These are phyloP conservation scores for Boeremia lycopersici DNA, from an alignment of 2,329 filamentous ascomycete species.

Conservation along the genomic window DNA sequence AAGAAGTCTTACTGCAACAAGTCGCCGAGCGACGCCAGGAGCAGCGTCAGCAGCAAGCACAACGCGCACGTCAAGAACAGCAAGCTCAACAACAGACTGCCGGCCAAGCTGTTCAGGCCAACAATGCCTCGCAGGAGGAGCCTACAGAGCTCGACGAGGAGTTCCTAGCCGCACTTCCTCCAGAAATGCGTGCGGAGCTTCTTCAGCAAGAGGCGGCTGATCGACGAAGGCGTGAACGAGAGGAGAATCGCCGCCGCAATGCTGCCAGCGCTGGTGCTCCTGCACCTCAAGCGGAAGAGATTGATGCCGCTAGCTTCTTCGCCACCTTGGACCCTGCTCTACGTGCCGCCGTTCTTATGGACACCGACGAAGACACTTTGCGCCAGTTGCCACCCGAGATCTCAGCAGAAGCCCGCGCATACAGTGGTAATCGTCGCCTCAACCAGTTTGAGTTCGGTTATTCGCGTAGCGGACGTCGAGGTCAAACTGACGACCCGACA, in stretches of 20 bases:
- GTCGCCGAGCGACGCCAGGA: conserved; percentile 73
- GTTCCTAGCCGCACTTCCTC: conserved; percentile 89
- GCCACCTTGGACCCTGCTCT: conserved; percentile 85
- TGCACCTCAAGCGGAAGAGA: conserved; percentile 65
- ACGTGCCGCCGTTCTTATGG: conserved; percentile 84
- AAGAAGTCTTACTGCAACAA: conserved; percentile 93
- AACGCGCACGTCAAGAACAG: conserved; percentile 31
- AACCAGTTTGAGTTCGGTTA: conserved; percentile 56
- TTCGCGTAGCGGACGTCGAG: conserved; percentile 43
- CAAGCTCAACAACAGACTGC: conserved; percentile 19
- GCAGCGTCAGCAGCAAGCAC: conserved; percentile 52
- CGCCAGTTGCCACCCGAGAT: conserved; percentile 84
- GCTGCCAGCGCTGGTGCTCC: conserved; percentile 55
- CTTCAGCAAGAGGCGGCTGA: conserved; percentile 89
- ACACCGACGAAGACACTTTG: conserved; percentile 88
- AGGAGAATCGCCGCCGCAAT: conserved; percentile 74
- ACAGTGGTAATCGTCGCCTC: conserved; percentile 62
- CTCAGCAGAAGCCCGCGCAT: conserved; percentile 80
- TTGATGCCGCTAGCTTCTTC: conserved; percentile 91
- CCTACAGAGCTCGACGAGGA: conserved; percentile 87
- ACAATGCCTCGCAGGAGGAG: conserved; percentile 63
- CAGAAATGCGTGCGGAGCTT: conserved; percentile 88
- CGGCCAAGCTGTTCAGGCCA: conserved; percentile 17
- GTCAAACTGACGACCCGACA: conserved; percentile 53
- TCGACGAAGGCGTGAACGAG: conserved; percentile 83